These are phyloP conservation scores for Rhodosporidiobolus odoratus DNA, from an alignment of 768 basidiomycete species.

Conservation along the genomic window DNA sequence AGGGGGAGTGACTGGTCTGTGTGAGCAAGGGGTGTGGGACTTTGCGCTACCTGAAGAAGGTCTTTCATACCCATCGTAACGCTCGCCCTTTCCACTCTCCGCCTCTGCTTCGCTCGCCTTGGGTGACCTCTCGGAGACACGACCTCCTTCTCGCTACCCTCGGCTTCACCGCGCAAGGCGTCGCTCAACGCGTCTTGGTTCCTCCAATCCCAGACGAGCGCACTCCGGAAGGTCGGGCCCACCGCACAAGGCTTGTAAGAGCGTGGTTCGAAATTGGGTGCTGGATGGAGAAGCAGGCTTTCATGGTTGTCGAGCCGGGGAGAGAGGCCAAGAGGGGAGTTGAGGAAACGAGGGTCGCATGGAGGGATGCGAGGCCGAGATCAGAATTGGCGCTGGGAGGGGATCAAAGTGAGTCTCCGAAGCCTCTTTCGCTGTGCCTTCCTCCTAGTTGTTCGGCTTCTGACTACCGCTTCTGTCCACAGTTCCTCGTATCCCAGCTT, in stretches of 20 bases:
- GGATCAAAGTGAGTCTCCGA: slow-evolving; percentile 15
- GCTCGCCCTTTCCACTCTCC: neutral
- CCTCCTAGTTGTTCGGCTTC: neutral
- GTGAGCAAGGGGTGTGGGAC: slow-evolving; percentile 8
- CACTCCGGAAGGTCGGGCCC: neutral
- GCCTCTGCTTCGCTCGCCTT: neutral
- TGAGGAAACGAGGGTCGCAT: slow-evolving; percentile 4
- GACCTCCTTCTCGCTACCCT: slow-evolving; percentile 28
- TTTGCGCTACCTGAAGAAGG: slow-evolving; percentile 1
- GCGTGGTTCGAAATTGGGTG: slow-evolving; percentile 28
- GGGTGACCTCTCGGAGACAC: neutral
- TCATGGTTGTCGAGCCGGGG: neutral
- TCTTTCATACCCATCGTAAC: neutral
- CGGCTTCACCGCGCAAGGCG: neutral
- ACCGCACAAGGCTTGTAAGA: slow-evolving; percentile 8
- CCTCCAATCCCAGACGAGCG: slow-evolving; percentile 4
- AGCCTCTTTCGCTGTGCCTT: no score
- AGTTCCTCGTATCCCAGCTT: neutral
- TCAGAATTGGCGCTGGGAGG: slow-evolving; percentile 1
- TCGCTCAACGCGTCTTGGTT: neutral
- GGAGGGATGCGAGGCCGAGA: neutral
- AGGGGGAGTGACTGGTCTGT: neutral
- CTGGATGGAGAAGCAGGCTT: slow-evolving; percentile 7
- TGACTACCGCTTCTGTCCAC: neutral
- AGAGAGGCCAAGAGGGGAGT: neutral